Evolutionary conservation across 179 eudicot genomes (phyloP), one percentile per base, ranked within the genome.

Genomic region (Spergularia azorica): DNA sequence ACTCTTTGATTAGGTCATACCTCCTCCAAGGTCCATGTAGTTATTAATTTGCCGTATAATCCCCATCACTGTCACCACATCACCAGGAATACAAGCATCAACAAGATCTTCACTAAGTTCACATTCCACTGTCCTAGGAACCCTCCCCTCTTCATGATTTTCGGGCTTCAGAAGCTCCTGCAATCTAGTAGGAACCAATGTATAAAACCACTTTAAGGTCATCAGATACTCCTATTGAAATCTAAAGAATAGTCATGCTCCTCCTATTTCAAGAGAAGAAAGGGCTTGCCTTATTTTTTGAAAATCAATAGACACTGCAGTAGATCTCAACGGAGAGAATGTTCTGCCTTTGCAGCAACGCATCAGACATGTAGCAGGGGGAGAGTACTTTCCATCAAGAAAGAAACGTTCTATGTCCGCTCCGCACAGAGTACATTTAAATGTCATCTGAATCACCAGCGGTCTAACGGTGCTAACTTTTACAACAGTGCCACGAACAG

Each of bases 11-110:
- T 67, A 63, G 41, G 63, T 20, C 66, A 54, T 90, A 95, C 98
- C 98, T 95, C 98, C 98, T 76, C 98, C 98, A 84, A 95, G 91
- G 83, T 95, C 98, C 94, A 90, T 91, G 87, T 90, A 93, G 81
- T 91, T 95, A 85, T 91, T 93, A 50, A 95, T 95, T 83, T 90
- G 95, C 80, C 97, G 88, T 82, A 93, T 93, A 70, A 95, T 86
- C 74, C 98, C 98, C 72, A 91, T 85, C 39, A 95, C 97, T 72
- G 97, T 93, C 79, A 93, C 97, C 76, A 95, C 89, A 76, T 95
- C 98, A 70, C 98, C 98, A 80, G 98, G 98, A 76, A 95, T 93
- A 81, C 98, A 95, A 70, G 90, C 88, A 87, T 95, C 98, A 71
- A 95, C 98, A 60, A 95, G 90, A 87, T 95, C 98, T 85, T 95